Conservation (phyloP, 768 basidiomycete species). For the Mrakia blollopis region DNA sequence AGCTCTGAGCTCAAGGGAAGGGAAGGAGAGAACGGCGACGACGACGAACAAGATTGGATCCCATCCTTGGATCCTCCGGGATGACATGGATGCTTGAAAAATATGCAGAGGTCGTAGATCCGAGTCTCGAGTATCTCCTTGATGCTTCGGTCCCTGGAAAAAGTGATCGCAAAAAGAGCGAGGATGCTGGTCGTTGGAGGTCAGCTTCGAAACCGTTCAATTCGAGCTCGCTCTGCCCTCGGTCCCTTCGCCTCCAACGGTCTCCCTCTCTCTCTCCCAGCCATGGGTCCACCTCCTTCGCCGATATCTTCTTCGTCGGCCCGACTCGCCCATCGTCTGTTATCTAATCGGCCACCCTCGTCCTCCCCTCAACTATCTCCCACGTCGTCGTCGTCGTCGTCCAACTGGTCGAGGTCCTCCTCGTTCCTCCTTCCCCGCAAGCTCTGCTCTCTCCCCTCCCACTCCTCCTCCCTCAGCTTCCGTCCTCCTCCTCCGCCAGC, state of each 20-base stretch:
- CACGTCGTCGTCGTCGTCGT: not conserved
- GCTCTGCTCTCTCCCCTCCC: too few relatives aligned
- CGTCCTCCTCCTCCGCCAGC: not conserved
- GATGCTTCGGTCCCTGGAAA: not conserved
- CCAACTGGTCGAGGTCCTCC: not conserved
- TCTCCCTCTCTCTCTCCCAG: not conserved
- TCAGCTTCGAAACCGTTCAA: not conserved
- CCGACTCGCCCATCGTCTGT: not conserved
- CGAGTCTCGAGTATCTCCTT: too few relatives aligned
- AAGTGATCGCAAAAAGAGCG: not conserved
- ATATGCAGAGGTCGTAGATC: too few relatives aligned
- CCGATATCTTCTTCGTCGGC: too few relatives aligned
- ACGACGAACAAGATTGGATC: constrained; percentile 63
- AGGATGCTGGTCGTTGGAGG: not conserved
- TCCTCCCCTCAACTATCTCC: not conserved
- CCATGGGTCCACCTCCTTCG: not conserved
- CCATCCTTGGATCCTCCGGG: constrained; percentile 56
- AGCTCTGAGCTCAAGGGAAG: constrained; percentile 49
- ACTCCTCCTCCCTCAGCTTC: not conserved
- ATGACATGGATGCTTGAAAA: constrained; percentile 6
- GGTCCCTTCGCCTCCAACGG: too few relatives aligned
- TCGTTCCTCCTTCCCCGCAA: too few relatives aligned
- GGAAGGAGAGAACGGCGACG: not conserved
- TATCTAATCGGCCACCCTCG: not conserved
- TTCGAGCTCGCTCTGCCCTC: not conserved